Evolutionary conservation across 2,329 filamentous ascomycete genomes (phyloP).

Genomic region (Xylariaceae sp.): DNA sequence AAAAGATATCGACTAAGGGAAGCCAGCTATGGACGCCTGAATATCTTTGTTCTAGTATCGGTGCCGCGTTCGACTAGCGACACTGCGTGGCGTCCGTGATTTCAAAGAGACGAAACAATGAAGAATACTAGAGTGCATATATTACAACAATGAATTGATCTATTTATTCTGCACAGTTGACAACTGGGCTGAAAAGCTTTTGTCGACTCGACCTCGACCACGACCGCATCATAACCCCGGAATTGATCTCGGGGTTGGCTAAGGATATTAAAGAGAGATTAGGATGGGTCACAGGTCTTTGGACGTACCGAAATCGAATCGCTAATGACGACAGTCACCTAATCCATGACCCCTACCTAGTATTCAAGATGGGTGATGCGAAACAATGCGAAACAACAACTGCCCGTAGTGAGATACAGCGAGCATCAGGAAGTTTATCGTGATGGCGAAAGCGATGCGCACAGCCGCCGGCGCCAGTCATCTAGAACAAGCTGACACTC

Average conservation of each 20-base stretch:
- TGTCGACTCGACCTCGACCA: not conserved
- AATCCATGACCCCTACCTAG: not conserved
- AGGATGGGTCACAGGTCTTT: not conserved
- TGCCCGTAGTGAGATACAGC: not conserved
- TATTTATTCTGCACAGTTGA: not conserved
- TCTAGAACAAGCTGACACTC: not conserved
- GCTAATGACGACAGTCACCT: not conserved
- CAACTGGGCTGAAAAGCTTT: not conserved
- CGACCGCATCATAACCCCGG: not conserved
- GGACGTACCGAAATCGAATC: not conserved
- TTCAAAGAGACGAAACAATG: conserved; percentile 14
- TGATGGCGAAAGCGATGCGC: not conserved
- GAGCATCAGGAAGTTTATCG: not conserved
- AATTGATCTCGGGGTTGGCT: not conserved
- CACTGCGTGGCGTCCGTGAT: not conserved
- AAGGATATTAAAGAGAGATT: not conserved
- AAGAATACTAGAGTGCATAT: not conserved
- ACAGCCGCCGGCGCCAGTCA: too few species aligned
- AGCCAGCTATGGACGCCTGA: not conserved
- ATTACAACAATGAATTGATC: conserved; percentile 1
- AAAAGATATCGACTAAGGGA: not conserved
- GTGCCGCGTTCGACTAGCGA: conserved; percentile 18
- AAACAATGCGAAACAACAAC: not conserved
- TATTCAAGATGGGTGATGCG: not conserved
- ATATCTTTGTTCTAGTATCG: conserved; percentile 11